These are phyloP conservation scores for Rubia peregrina DNA, from an alignment of 305 asterid genomes.

Conservation along the genomic window DNA sequence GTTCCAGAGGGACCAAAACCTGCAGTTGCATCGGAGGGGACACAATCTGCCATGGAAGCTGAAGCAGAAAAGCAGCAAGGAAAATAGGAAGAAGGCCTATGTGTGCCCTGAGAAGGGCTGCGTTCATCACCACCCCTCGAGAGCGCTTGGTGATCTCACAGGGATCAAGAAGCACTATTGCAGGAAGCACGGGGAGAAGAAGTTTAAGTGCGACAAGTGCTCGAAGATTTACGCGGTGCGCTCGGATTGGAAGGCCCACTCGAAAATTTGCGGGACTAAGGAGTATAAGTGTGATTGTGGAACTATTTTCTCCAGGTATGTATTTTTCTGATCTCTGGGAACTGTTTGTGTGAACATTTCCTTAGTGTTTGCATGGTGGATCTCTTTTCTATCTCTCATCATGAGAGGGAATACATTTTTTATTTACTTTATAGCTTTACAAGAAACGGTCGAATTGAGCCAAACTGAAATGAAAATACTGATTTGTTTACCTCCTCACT, in stretches of 20 bases:
- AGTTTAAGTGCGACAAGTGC: slow-evolving; percentile 78
- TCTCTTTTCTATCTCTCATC: no score
- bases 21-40: slow-evolving; percentile 79
- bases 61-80: slow-evolving; percentile 63
- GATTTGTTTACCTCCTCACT: no score
- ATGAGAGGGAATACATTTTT: no score
- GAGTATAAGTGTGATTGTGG: slow-evolving; percentile 88
- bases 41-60: slow-evolving; percentile 93
- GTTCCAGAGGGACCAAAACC: slow-evolving; percentile 87
- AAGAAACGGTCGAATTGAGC: no score
- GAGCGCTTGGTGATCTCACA: slow-evolving; percentile 82
- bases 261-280: slow-evolving; percentile 74
- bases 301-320: slow-evolving; percentile 76
- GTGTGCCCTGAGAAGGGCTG: slow-evolving; percentile 76
- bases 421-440: no score
- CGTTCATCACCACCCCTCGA: slow-evolving; percentile 67
- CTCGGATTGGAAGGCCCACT: slow-evolving; percentile 86
- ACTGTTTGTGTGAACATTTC: background rate
- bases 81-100: slow-evolving; percentile 53
- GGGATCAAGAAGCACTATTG: slow-evolving; percentile 84
- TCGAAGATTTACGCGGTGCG: slow-evolving; percentile 76
- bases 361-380: no score
- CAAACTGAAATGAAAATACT: no score
- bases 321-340: background rate
- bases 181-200: slow-evolving; percentile 88